Evolutionary conservation across 2,329 filamentous ascomycete genomes (phyloP).

Genomic region (Arachnomyces sp.): DNA sequence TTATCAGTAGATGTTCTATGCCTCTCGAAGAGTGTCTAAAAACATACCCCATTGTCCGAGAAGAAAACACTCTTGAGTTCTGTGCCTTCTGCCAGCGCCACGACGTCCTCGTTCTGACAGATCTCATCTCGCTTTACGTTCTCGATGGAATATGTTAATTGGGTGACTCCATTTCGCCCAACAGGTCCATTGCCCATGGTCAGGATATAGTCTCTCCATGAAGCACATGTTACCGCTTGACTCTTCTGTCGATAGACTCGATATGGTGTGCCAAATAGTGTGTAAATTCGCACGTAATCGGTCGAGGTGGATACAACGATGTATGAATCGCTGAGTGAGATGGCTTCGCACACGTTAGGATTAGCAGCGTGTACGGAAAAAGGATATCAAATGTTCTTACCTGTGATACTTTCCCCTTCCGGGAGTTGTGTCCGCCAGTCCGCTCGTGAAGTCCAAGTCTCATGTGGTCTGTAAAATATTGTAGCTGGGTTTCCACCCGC

Average conservation of each 20-base stretch:
- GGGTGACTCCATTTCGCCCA: constrained; percentile 66
- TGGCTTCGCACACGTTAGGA: constrained; percentile 42
- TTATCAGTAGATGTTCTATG: constrained; percentile 9
- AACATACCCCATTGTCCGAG: constrained; percentile 72
- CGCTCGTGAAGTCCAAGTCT: constrained; percentile 84
- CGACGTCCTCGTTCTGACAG: constrained; percentile 88
- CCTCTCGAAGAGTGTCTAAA: neutral
- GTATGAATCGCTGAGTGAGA: constrained; percentile 86
- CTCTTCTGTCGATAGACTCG: constrained; percentile 89
- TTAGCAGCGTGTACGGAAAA: neutral
- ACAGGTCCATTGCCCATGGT: constrained; percentile 90
- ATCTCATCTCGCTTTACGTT: constrained; percentile 89
- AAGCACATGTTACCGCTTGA: constrained; percentile 86
- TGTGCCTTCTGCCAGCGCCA: constrained; percentile 69
- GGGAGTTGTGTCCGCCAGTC: constrained; percentile 92
- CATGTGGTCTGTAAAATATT: constrained; percentile 94
- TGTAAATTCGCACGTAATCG: constrained; percentile 88
- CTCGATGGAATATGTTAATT: constrained; percentile 83
- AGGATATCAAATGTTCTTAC: constrained; percentile 18
- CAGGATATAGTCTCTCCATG: constrained; percentile 93
- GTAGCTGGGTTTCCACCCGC: constrained; percentile 61
- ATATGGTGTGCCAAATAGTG: constrained; percentile 82
- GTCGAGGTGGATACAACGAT: constrained; percentile 79
- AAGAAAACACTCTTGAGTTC: constrained; percentile 81
- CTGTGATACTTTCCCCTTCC: constrained; percentile 69